A percentile compares a stretch with the other conserved stretches of the same genome.
phyloP scores from a whole-genome alignment of 257 asterid genomes.

The Catharanthus roseus region DNA sequence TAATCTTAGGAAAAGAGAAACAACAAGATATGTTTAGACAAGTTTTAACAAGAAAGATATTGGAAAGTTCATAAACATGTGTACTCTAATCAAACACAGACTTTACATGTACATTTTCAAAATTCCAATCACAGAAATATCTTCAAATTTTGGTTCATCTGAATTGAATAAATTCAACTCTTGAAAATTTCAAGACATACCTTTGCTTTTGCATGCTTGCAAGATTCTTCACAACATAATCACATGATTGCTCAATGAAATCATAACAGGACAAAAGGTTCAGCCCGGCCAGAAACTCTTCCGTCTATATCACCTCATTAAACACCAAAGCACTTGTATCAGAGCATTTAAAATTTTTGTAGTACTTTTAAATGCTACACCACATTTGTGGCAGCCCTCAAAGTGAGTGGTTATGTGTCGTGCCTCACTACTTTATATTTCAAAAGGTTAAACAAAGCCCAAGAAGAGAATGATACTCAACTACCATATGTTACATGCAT shows the following conservation, averaged over 20 bases:
- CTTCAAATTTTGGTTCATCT: not conserved
- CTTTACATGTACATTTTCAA: not conserved
- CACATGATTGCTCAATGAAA: conserved; percentile 64
- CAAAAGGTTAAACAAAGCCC: not conserved
- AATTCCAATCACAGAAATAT: not conserved
- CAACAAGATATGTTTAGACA: not conserved
- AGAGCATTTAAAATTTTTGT: not conserved
- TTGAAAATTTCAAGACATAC: conserved; percentile 32
- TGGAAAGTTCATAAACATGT: not conserved
- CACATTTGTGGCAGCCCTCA: not conserved
- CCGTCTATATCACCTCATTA: conserved; percentile 59
- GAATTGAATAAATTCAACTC: not conserved
- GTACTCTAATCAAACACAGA: not conserved
- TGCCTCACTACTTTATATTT: not conserved
- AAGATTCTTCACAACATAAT: conserved; percentile 56
- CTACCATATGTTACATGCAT: conserved; percentile 1
- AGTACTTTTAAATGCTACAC: not conserved
- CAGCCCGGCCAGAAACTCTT: conserved; percentile 77
- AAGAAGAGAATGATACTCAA: not conserved
- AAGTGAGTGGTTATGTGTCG: not conserved
- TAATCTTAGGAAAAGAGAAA: not conserved
- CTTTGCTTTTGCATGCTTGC: conserved; percentile 82
- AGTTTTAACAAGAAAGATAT: not conserved
- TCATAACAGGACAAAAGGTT: conserved; percentile 68
- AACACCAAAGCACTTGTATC: conserved; percentile 13